Percentiles rank a stretch among this genome's conserved stretches.
Evolutionary conservation across 2,329 filamentous ascomycete species (phyloP).

Genomic region (Stromatinia cepivora): DNA sequence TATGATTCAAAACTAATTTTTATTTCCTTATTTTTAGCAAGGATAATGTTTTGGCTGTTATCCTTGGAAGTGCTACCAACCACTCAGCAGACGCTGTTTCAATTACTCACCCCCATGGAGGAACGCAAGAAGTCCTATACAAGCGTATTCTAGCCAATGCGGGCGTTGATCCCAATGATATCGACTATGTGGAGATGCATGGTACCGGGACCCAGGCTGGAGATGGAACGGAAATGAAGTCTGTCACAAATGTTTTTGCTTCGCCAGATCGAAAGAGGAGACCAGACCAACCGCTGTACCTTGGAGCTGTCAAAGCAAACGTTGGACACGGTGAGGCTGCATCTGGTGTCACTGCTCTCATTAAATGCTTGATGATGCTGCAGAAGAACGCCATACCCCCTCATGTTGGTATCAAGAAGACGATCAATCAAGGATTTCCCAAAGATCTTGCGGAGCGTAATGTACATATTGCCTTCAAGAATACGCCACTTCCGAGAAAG

Average conservation of each 20-base stretch:
- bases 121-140: conserved; percentile 73
- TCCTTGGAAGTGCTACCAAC: conserved; percentile 74
- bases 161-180: conserved; percentile 71
- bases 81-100: conserved; percentile 79
- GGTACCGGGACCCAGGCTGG: conserved; percentile 86
- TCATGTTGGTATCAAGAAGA: conserved; percentile 39
- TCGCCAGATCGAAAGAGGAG: conserved; percentile 20
- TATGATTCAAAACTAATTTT: neutral
- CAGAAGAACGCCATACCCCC: conserved; percentile 39
- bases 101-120: conserved; percentile 80
- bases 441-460: conserved; percentile 43
- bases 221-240: conserved; percentile 79
- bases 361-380: conserved; percentile 41
- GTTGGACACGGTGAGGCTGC: conserved; percentile 43
- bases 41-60: conserved; percentile 52
- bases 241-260: conserved; percentile 63
- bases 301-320: conserved; percentile 43
- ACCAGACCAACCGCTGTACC: conserved; percentile 50
- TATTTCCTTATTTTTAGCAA: conserved; percentile 42
- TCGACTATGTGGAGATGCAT: conserved; percentile 87
- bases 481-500: conserved; percentile 9
- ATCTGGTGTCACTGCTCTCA: conserved; percentile 41
- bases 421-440: conserved; percentile 42
- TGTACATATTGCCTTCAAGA: conserved; percentile 33
- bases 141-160: conserved; percentile 69